Evolutionary conservation across 352 stramenopile genomes (phyloP).

Genomic region (Phytophthora pisi): DNA sequence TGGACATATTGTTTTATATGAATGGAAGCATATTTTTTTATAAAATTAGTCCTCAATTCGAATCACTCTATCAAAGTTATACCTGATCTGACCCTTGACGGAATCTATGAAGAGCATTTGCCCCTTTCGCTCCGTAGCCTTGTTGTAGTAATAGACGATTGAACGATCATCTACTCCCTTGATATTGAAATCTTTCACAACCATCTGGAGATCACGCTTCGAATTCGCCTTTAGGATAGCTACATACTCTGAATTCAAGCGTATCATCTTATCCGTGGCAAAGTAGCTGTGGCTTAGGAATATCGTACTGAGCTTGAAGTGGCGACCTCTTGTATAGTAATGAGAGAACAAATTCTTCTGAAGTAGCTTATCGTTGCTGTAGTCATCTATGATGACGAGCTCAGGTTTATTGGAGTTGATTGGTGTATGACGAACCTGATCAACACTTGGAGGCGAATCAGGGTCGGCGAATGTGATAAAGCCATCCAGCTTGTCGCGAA

Average conservation of each 20-base stretch:
- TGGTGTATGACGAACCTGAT: slow-evolving; percentile 14
- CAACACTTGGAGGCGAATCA: slow-evolving; percentile 10
- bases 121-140: neutral
- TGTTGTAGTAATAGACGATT: slow-evolving; percentile 4
- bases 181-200: neutral
- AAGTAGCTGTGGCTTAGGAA: slow-evolving; percentile 1
- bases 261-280: neutral
- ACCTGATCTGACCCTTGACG: neutral
- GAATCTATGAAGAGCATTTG: neutral
- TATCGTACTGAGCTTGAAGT: neutral
- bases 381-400: slow-evolving; percentile 30
- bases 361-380: slow-evolving; percentile 20
- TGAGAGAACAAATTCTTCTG: slow-evolving; percentile 15
- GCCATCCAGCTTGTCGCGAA: slow-evolving; percentile 28
- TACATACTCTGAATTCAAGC: neutral
- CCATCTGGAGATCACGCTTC: neutral
- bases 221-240: neutral
- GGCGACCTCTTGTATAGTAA: neutral
- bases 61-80: neutral
- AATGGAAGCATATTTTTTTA: neutral
- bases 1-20: neutral
- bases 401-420: slow-evolving; percentile 22
- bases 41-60: neutral
- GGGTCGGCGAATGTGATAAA: slow-evolving; percentile 19
- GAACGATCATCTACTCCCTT: neutral